Base-by-base conservation (phyloP, 2,329 filamentous ascomycete genomes). In the Verticillium isaacii region DNA sequence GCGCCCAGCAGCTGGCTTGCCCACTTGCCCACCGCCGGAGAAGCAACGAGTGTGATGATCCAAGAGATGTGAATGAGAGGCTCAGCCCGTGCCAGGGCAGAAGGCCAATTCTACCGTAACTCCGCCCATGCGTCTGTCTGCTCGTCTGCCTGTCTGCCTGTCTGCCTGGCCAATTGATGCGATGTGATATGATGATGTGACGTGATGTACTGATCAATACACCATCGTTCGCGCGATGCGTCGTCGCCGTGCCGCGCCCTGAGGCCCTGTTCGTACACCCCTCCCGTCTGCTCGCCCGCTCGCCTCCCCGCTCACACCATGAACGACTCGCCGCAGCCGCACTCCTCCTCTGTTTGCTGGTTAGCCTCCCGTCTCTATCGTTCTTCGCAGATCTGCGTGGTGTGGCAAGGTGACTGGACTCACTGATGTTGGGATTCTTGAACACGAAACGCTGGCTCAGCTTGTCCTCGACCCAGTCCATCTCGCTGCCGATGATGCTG, bases 391-490 rank as follows among this genome's bases (percentile, higher is more conserved):
- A 12, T 11, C 23, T 9, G 11, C 12, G 36, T 14, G 23, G 36
- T 17, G 36, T 17, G 61, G 41, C 3, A 34, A 12, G 56, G 29
- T 17, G 50, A 23, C 23, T 23, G 2, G 29, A 88, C 93, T 86
- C 80, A 97, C 93, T 99, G 73, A 98, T 98, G 72, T 99, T 99
- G 2, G 95, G 95, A 74, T 99, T 99, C 73, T 87, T 89, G 78
- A 99, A 99, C 58, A 97, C 88, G 75, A 99, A 99, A 66, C 91
- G 84, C 76, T 93, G 86, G 74, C 90, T 96, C 66, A 99, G 79
- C 80, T 96, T 97, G 70, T 98, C 95, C 77, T 98, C 93, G 12
- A 94, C 84, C 93, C 94, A 99, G 73, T 99, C 95, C 95, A 99
- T 99, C 78, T 98, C 94, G 72, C 91, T 97, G 5, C 95, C 95